These are phyloP conservation scores for Beauveria varroae DNA, from an alignment of 2,329 filamentous ascomycete species.

Conservation along the genomic window DNA sequence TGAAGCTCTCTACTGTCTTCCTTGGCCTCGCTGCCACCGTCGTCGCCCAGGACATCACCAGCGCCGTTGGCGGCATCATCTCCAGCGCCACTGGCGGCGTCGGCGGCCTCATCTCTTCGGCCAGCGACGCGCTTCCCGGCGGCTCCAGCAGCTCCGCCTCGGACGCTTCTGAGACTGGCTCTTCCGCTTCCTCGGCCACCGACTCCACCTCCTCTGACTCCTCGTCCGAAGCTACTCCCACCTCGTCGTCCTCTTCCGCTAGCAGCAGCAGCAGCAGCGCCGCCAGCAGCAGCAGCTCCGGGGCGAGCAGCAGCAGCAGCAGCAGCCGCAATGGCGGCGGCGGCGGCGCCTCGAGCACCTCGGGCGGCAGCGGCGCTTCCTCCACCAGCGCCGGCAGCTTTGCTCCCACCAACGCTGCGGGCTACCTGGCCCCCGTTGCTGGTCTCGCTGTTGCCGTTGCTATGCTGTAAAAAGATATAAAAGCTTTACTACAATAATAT, in stretches of 20 bases:
- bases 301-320: not conserved
- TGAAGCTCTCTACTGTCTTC: constrained; percentile 9
- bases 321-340: not conserved
- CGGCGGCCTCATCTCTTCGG: constrained; percentile 4
- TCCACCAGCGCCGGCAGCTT: not conserved
- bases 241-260: not conserved
- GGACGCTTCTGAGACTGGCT: not conserved
- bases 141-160: not conserved
- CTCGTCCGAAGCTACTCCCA: not conserved
- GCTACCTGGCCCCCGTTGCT: constrained; percentile 9
- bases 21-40: constrained; percentile 9
- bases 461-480: not conserved
- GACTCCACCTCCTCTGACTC: not conserved
- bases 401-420: constrained; percentile 3
- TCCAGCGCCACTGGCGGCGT: not conserved
- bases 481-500: not conserved
- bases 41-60: constrained; percentile 5
- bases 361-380: not conserved
- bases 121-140: not conserved
- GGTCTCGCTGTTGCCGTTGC: constrained; percentile 11
- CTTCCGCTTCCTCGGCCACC: not conserved
- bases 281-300: not conserved
- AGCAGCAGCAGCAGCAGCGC: not conserved
- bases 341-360: not conserved
- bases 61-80: not conserved